Evolutionary conservation across 257 asterid species (phyloP), one percentile per base, ranked within the genome.

Genomic region (Fraxinus quadrangulata): DNA sequence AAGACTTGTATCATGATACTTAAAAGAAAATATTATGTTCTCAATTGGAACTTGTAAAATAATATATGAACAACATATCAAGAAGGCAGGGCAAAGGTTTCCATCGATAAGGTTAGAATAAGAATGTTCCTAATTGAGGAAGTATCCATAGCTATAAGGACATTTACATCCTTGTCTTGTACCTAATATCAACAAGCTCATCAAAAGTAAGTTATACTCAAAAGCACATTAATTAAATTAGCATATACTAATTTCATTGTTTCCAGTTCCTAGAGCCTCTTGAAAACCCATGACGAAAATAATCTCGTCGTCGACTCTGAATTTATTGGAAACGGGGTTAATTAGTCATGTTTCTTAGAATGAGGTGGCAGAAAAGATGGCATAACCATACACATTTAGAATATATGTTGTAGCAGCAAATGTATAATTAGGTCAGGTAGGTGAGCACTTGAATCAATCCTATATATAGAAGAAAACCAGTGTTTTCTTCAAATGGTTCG

Each of bases 161-260:
- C 82, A 75, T 77, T 76, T 84, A 84, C 88, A 88, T 88, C 92
- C 85, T 83, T 88, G 80, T 88, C 92, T 79, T 86, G 66, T 79
- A 86, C 92, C 90, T 80, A 86, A 85, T 81, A 79, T 84, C 74
- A 47, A 75, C 45, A 74, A 80, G 47, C 79, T 40, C 65, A 34
- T 61, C 31, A 77, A 70, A 88, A 78, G 88, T 88, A 81, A 81
- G 84, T 81, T 84, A 79, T 84, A 88, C 92, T 85, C 89, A 79
- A 85, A 40, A 73, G 56, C 70, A 67, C 70, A 71, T 51, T 69
- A 75, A 79, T 74, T 76, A 36, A 70, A 42, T 78, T 78, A 54
- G 24, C 24, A 19, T 54, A 40, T 40, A 70, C 81, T 67, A 78
- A 45, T 45, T 14, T 45, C 54, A 3, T 45, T 14, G 2, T 45